Percentiles rank a stretch among this genome's conserved stretches.
phyloP scores from a whole-genome alignment of 2,329 filamentous ascomycete genomes.

The Fusarium sororula region DNA sequence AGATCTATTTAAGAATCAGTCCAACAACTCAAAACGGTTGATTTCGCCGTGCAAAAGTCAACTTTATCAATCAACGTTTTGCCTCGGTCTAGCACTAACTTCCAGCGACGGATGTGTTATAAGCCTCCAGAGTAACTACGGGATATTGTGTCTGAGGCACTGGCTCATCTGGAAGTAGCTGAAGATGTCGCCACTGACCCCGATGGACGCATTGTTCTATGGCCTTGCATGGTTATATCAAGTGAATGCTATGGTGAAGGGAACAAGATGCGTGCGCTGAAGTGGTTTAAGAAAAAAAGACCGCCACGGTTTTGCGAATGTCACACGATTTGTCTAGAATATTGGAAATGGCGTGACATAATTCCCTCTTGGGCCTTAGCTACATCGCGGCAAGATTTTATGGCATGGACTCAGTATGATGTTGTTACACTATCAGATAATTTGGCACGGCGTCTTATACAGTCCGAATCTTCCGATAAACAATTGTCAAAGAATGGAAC shows the following conservation, averaged over 20 bases:
- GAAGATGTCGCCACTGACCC: not conserved
- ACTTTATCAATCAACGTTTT: not conserved
- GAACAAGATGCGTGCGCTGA: not conserved
- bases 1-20: not conserved
- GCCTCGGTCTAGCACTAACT: not conserved
- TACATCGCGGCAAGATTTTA: not conserved
- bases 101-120: not conserved
- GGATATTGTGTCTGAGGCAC: not conserved
- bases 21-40: rapidly evolving
- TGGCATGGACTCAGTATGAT: not conserved
- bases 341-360: not conserved
- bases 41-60: not conserved
- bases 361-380: too few species aligned
- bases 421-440: not conserved
- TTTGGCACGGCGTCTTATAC: rapidly evolving
- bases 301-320: not conserved
- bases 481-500: rapidly evolving
- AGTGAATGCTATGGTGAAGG: not conserved
- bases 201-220: not conserved
- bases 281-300: not conserved
- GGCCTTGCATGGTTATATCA: not conserved
- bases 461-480: rapidly evolving
- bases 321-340: not conserved
- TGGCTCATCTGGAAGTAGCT: not conserved
- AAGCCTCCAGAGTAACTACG: not conserved